Evolutionary conservation across 345 rosid species (phyloP), one percentile per base, ranked within the genome.

Genomic region (Ricinus communis): DNA sequence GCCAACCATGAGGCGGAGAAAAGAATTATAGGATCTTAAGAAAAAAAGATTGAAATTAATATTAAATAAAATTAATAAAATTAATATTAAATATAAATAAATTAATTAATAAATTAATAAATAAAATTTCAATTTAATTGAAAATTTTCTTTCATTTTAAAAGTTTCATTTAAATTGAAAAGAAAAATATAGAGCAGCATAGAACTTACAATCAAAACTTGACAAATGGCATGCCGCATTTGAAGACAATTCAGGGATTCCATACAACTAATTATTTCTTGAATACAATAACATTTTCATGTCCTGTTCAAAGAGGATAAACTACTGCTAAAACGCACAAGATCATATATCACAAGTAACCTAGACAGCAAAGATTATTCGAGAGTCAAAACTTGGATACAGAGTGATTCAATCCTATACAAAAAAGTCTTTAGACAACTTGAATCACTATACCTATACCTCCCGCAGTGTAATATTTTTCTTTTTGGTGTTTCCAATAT

Each of bases 301-400:
- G 27, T 9, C 46, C 40, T 19, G 16, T 2, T 14, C 27, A 21
- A 1, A 60, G 10, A 8, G 21, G 62, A 24, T 41, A 43, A 7
- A 43, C 45, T 22, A 43, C 21, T 36, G 27, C 13, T 8, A 11
- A 9, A 1, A 51, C 11, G 5, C 50, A 18, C 31, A 1, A 2
- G 16, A 54, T 25, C 21, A 54, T 30, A 21, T 45, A 27, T 28
- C 41, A 54, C 1, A 4, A 33, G 21, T 3, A 31, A 24, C 15
- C 55, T 49, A 46, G 57, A 30, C 30, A 33, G 5, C 3, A 9
- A 16, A 27, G 2, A 16, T 18, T n/a, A n/a, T n/a, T 10, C 18
- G 50, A 16, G 63, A 16, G 63, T 65, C 63, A 65, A 72, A 65
- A 65, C 70, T 72, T 65, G 60, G 59, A 70, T 58, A 66, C 54